Base-by-base conservation (phyloP, 805 yeast genomes). In the Zygosaccharomyces bailii region DNA sequence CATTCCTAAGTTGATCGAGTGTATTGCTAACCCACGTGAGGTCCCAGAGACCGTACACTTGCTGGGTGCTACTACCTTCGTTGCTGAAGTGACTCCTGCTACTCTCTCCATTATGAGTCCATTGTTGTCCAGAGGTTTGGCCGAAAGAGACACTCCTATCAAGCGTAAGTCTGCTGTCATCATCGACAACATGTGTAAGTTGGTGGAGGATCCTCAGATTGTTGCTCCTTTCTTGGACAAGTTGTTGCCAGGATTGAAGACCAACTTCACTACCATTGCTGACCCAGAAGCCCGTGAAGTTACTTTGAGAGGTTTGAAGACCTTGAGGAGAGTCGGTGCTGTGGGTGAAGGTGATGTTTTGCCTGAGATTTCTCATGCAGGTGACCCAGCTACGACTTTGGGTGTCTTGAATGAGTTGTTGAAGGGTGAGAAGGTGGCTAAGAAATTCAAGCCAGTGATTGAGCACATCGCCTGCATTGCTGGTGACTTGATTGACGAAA, bases 231-330 rank as follows among this genome's bases (percentile, higher is more conserved):
- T 93, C 87, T 78, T 93, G 84, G 77, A 79, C 75, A 86, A 84
- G 70, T 82, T 93, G 67, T 85, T 88, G 79, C 99, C 99, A 71
- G 86, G 96, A 67, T 80, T 93, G 74, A 87, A 87, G 83, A 72
- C 82, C 70, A 93, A 93, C 86, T 82, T 84, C 78, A 75, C 86
- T 68, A 88, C 86, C 78, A 90, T 93, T 76, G 99, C 99, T 73
- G 99, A 93, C 76, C 99, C 99, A 71, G 99, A 93, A 79, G 99
- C 99, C 61, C 91, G 99, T 79, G 91, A 86, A 60, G 98, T 93
- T 70, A 93, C 99, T 63, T 78, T 79, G 67, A 90, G 98, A 79
- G 99, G 95, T 70, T 79, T 91, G 73, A 84, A 75, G 84, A 93
- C 99, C 63, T 84, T 93, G 72, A 89, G 85, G 81, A 89, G 99